These are phyloP conservation scores for Phycomyces blakesleeanus DNA, from an alignment of 192 early-diverging fungal species.

Conservation along the genomic window DNA sequence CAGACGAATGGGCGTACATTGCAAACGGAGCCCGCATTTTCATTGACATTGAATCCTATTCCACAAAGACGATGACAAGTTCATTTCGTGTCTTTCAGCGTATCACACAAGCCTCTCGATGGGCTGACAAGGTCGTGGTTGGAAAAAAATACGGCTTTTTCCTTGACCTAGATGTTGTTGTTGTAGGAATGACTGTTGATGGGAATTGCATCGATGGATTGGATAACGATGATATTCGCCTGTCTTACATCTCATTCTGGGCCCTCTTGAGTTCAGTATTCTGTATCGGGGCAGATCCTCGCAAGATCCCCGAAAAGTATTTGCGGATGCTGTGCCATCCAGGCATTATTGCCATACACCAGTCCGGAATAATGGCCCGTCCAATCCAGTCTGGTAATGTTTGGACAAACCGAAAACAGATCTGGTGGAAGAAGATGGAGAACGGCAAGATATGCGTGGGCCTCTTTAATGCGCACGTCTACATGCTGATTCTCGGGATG, in stretches of 20 bases:
- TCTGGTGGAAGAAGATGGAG: slow-evolving; percentile 28
- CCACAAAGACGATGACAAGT: slow-evolving; percentile 25
- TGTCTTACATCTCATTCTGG: slow-evolving; percentile 32
- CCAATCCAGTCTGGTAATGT: slow-evolving; percentile 25
- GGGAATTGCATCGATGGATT: slow-evolving; percentile 29
- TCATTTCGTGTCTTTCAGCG: slow-evolving; percentile 27
- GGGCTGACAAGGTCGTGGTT: slow-evolving; percentile 18
- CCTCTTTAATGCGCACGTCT: slow-evolving; percentile 26
- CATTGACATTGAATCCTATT: slow-evolving; percentile 37
- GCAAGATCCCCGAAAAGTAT: slow-evolving; percentile 25
- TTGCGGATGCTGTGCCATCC: slow-evolving; percentile 22
- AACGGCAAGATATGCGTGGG: slow-evolving; percentile 27
- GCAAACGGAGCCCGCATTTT: slow-evolving; percentile 28
- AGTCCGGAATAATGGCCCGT: slow-evolving; percentile 26
- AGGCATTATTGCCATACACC: slow-evolving; percentile 30
- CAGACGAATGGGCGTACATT: slow-evolving; percentile 23
- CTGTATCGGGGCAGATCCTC: slow-evolving; percentile 33
- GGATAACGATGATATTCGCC: slow-evolving; percentile 28
- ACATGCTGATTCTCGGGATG: slow-evolving; percentile 15
- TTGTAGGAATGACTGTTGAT: slow-evolving; percentile 30
- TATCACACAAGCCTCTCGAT: slow-evolving; percentile 14
- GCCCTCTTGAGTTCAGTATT: slow-evolving; percentile 30
- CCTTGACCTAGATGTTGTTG: slow-evolving; percentile 27
- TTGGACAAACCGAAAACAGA: slow-evolving; percentile 27
- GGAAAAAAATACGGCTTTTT: slow-evolving; percentile 23